These are phyloP conservation scores for Endothia cerciana DNA, from an alignment of 2,329 filamentous ascomycete genomes.

Conservation along the genomic window DNA sequence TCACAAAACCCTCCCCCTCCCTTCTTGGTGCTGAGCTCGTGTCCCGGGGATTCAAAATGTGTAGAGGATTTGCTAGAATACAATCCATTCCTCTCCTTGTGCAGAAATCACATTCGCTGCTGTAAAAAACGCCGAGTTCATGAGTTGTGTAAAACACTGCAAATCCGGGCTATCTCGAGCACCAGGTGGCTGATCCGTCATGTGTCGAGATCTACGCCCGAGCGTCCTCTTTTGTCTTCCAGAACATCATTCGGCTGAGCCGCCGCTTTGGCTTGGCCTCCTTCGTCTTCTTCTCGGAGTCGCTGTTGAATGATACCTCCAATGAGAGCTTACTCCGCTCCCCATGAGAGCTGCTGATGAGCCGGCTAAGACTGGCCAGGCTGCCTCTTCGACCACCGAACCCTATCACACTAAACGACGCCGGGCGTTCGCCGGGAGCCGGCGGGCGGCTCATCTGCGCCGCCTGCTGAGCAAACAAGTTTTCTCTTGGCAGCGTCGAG, in stretches of 20 bases:
- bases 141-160: constrained; percentile 29
- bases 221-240: constrained; percentile 62
- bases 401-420: constrained; percentile 63
- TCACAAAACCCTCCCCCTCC: too few relatives aligned
- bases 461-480: constrained; percentile 49
- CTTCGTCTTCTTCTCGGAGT: constrained; percentile 60
- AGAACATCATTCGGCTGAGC: constrained; percentile 78
- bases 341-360: constrained; percentile 75
- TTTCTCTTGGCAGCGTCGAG: constrained; percentile 76
- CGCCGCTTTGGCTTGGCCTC: constrained; percentile 66
- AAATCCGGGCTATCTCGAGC: constrained; percentile 29
- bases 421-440: constrained; percentile 60
- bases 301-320: constrained; percentile 62
- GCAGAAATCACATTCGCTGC: constrained; percentile 31
- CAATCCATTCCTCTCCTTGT: constrained; percentile 30
- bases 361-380: constrained; percentile 74
- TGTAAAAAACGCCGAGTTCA: constrained; percentile 37
- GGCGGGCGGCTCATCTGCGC: constrained; percentile 54
- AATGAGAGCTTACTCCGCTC: constrained; percentile 76
- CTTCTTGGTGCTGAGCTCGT: too few relatives aligned
- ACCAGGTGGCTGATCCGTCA: constrained; percentile 15
- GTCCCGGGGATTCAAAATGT: constrained; percentile 17
- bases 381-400: constrained; percentile 75
- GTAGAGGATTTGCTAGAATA: constrained; percentile 23
- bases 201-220: constrained; percentile 15